These are phyloP conservation scores for Melanomma pulvis-pyrius DNA, from an alignment of 495 filamentous ascomycete genomes.

Conservation along the genomic window DNA sequence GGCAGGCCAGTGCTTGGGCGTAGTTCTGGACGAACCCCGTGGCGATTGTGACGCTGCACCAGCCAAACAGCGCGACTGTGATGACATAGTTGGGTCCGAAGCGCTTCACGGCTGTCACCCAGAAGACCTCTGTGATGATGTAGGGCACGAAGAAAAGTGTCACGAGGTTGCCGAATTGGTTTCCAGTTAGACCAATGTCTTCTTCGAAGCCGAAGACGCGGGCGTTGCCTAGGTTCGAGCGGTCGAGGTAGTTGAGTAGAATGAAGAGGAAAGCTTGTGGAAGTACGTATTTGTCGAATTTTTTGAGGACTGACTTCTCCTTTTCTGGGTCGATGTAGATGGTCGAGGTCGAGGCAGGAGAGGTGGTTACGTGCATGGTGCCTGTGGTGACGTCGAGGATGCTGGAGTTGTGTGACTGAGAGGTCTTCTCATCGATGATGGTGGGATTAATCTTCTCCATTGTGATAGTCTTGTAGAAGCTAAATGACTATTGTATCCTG, in stretches of 20 bases:
- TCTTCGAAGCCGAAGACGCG: conserved; percentile 41
- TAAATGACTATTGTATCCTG: no score
- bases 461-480: not conserved
- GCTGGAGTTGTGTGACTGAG: not conserved
- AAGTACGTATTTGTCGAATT: conserved; percentile 13
- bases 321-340: conserved; percentile 9
- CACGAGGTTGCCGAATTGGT: conserved; percentile 40
- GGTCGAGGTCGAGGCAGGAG: no score
- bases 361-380: not conserved
- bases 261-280: conserved; percentile 8
- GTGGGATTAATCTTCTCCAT: not conserved
- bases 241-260: not conserved
- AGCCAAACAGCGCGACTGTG: conserved; percentile 2
- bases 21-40: conserved; percentile 27
- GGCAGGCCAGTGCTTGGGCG: conserved; percentile 13
- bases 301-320: conserved; percentile 7
- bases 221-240: conserved; percentile 42
- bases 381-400: not conserved
- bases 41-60: conserved; percentile 9
- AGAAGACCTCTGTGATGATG: conserved; percentile 23
- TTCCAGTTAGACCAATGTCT: conserved; percentile 26
- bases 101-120: conserved; percentile 11
- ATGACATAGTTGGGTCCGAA: conserved; percentile 5
- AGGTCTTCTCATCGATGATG: not conserved
- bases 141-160: conserved; percentile 34